Evolutionary conservation across 306 rosid genomes (phyloP), one percentile per base, ranked within the genome.

Genomic region (Rosa lucieae): DNA sequence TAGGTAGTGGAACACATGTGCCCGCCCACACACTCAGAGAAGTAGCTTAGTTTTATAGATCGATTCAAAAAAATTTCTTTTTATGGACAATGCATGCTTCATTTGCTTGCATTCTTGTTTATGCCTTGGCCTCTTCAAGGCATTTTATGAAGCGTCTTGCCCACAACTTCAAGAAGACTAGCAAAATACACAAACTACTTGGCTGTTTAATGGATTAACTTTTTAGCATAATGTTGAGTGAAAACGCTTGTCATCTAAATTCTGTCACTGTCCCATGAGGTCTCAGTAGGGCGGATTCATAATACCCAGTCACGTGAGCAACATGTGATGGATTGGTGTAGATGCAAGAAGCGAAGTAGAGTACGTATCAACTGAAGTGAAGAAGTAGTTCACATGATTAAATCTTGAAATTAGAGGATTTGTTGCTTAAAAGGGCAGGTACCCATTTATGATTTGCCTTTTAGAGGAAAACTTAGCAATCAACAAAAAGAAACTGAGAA

Each of bases 401-500:
- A 40, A 55, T 73, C 44, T 32, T 61, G 6, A 47, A 15, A 39
- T 0, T 8, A 2, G 11, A 1, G 43, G 21, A 15, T 42, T 42
- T 18, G 55, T 47, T 10, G 79, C 42, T 55, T 55, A 5, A 47
- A 73, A 29, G 74, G 72, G 21, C 75, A 32, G 51, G 35, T 21
- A 42, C 18, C 58, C n/a, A 75, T 83, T 81, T 35, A 74, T 70
- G 32, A 53, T 42, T 29, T 63, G 72, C 55, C 72, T n/a, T 63
- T 20, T 18, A 5, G 32, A 49, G 69, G 59, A 62, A 62, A 56
- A 67, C 67, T 83, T 83, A 26, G 75, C 67, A 35, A 35, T 29
- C 59, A 58, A 58, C 43, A 39, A 78, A 78, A 53, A 52, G 82
- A 66, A 15, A 17, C 70, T 17, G 79, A 77, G 77, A 80, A 80